Percentiles rank a stretch among this genome's conserved stretches.
Evolutionary conservation across 139 green algal genomes (phyloP).

Genomic region (Eudorina sp.): DNA sequence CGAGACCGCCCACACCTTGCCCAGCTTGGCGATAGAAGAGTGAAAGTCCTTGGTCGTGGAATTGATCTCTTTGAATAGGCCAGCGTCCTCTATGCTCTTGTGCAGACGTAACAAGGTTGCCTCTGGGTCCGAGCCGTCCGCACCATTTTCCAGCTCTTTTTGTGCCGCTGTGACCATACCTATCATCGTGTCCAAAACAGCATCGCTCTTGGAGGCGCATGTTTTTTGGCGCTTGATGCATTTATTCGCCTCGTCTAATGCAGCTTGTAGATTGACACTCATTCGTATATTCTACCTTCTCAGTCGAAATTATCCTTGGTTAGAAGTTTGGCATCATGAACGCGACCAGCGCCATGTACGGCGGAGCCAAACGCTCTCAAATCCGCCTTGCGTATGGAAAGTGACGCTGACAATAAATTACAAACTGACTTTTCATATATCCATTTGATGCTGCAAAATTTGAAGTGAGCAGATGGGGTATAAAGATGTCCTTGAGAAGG

Average conservation of each 20-base stretch:
- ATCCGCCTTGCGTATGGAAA: too few species aligned
- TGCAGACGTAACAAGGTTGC: slow-evolving; percentile 42
- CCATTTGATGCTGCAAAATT: too few species aligned
- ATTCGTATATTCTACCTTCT: too few species aligned
- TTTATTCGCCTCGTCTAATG: slow-evolving; percentile 71
- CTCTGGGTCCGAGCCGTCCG: slow-evolving; percentile 16
- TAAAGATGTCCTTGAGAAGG: slow-evolving; percentile 1
- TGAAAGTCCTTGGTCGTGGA: slow-evolving; percentile 87
- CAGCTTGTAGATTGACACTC: slow-evolving; percentile 51
- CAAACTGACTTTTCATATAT: too few species aligned
- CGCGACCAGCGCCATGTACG: too few species aligned
- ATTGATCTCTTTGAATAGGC: slow-evolving; percentile 60
- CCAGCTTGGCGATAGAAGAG: slow-evolving; percentile 76
- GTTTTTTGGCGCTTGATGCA: slow-evolving; percentile 85
- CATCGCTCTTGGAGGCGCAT: slow-evolving; percentile 58
- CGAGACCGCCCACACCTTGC: slow-evolving; percentile 72
- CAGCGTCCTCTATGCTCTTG: slow-evolving; percentile 34
- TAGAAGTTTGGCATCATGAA: too few species aligned
- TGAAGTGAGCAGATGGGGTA: neutral
- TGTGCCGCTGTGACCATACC: slow-evolving; percentile 26
- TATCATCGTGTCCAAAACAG: slow-evolving; percentile 67
- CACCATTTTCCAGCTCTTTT: neutral
- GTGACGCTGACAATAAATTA: too few species aligned
- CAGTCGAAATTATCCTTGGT: too few species aligned
- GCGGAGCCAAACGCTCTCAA: too few species aligned